Evolutionary conservation across 345 rosid genomes (phyloP).

Genomic region (Linum usitatissimum): DNA sequence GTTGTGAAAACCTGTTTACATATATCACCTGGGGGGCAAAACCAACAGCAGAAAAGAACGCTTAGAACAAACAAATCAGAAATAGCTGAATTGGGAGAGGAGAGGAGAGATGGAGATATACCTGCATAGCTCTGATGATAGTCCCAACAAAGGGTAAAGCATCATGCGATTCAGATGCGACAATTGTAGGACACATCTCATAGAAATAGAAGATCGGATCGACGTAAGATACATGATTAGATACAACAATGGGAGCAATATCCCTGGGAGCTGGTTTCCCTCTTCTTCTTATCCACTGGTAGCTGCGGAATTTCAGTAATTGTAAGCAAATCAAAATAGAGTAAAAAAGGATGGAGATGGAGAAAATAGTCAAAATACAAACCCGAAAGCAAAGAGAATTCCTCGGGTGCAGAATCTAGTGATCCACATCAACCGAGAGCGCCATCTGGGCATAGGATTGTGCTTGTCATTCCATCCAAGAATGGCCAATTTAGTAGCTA

Average conservation of each 20-base stretch:
- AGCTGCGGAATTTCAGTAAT: constrained; percentile 31
- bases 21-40: constrained; percentile 65
- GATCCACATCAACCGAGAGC: constrained; percentile 78
- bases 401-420: constrained; percentile 64
- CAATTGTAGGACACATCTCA: constrained; percentile 86
- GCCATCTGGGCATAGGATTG: constrained; percentile 83
- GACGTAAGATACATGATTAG: constrained; percentile 80
- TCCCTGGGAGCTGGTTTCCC: constrained; percentile 87
- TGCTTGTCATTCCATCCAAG: constrained; percentile 77
- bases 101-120: constrained; percentile 22
- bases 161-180: constrained; percentile 88
- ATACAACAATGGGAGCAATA: constrained; percentile 80
- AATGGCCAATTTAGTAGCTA: constrained; percentile 69
- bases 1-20: constrained; percentile 73
- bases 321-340: not conserved
- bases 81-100: not conserved
- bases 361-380: constrained; percentile 1
- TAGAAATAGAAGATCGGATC: constrained; percentile 93
- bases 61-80: too few relatives aligned
- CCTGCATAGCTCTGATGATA: constrained; percentile 99
- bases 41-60: too few relatives aligned
- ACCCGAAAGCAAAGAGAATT: constrained; percentile 94
- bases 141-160: constrained; percentile 89
- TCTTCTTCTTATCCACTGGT: constrained; percentile 87
- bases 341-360: not conserved